Percentiles rank a stretch among this genome's conserved stretches.
phyloP scores from a whole-genome alignment of 1,284 basidiomycete species.

The Apiotrichum veenhuisii region DNA sequence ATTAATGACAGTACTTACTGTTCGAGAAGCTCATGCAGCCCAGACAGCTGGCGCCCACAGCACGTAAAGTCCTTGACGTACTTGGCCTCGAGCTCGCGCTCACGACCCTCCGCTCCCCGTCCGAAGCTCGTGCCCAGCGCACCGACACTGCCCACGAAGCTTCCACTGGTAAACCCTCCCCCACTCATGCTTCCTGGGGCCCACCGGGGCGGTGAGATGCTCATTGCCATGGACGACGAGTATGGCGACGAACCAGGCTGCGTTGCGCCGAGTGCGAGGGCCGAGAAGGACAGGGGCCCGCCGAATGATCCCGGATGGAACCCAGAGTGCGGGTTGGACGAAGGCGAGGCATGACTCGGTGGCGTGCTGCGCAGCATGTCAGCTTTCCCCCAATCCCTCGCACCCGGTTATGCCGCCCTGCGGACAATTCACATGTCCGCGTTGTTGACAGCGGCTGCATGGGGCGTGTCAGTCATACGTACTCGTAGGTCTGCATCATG shows the following conservation, averaged over 20 bases:
- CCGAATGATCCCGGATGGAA: constrained; percentile 39
- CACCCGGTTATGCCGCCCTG: too few relatives aligned
- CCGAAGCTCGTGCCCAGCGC: constrained; percentile 40
- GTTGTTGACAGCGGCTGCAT: too few relatives aligned
- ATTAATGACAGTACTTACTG: constrained; percentile 47
- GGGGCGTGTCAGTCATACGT: neutral
- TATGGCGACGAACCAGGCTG: constrained; percentile 27
- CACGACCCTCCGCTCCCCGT: constrained; percentile 37
- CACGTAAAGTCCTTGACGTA: constrained; percentile 50
- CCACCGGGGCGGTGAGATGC: constrained; percentile 45
- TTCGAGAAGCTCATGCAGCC: constrained; percentile 49
- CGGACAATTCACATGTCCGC: too few relatives aligned
- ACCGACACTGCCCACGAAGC: constrained; percentile 40
- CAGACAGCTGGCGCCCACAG: constrained; percentile 47
- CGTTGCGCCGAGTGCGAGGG: constrained; percentile 30
- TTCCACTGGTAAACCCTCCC: constrained; percentile 21
- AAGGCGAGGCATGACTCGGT: constrained; percentile 14
- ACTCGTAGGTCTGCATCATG: constrained; percentile 14
- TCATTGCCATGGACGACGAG: constrained; percentile 37
- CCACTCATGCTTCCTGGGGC: constrained; percentile 25
- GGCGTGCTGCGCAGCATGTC: constrained; percentile 6
- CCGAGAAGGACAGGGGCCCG: constrained; percentile 32
- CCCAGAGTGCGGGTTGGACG: constrained; percentile 27
- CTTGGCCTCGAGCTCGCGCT: constrained; percentile 48
- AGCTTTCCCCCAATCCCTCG: too few relatives aligned